Percentiles rank a stretch among this genome's conserved stretches.
Evolutionary conservation across 2,329 filamentous ascomycete genomes (phyloP).

Genomic region (Thelonectria blattea): DNA sequence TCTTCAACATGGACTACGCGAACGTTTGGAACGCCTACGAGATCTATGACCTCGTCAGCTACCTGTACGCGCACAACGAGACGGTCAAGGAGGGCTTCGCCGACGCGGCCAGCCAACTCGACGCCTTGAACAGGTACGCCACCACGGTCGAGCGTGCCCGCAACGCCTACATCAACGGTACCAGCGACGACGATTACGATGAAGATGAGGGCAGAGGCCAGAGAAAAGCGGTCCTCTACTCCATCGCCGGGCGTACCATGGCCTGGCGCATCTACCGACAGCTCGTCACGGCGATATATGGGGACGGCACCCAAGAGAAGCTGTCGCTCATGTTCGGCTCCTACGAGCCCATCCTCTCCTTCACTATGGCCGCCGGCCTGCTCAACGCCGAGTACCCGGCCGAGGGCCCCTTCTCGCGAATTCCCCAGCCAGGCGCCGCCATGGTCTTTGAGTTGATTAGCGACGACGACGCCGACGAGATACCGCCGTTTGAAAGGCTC

Average conservation of each 20-base stretch:
- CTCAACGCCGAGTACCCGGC: constrained; percentile 58
- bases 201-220: too few relatives aligned
- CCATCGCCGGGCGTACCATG: constrained; percentile 61
- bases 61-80: constrained; percentile 58
- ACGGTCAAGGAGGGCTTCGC: constrained; percentile 49
- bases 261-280: constrained; percentile 51
- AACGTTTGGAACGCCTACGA: constrained; percentile 58
- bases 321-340: constrained; percentile 61
- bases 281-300: constrained; percentile 51
- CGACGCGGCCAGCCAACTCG: constrained; percentile 41
- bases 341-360: constrained; percentile 60
- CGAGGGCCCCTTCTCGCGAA: constrained; percentile 40
- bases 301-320: constrained; percentile 49
- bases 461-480: constrained; percentile 38
- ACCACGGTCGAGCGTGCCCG: constrained; percentile 67
- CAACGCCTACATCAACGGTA: constrained; percentile 61
- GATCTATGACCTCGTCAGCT: constrained; percentile 63
- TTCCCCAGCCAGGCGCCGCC: constrained; percentile 73
- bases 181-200: constrained; percentile 38
- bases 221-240: too few relatives aligned
- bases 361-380: constrained; percentile 58
- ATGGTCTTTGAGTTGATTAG: constrained; percentile 72
- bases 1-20: constrained; percentile 43
- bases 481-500: constrained; percentile 47
- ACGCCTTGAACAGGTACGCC: constrained; percentile 67